A percentile compares a stretch with the other conserved stretches of the same genome.
Evolutionary conservation across 1,284 basidiomycete species (phyloP).

Genomic region (Pseudozyma thailandica): DNA sequence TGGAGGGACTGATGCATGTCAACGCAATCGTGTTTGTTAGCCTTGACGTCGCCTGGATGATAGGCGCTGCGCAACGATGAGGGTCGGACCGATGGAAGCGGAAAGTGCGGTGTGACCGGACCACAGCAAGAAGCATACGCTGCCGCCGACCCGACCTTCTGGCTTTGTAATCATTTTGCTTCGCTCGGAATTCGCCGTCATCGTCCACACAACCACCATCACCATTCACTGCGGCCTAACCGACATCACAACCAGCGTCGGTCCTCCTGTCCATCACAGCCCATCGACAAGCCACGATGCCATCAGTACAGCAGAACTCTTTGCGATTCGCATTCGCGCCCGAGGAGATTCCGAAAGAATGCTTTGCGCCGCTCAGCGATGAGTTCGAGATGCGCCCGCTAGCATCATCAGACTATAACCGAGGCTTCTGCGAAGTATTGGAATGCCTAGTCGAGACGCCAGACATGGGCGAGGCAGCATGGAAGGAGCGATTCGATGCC

Average conservation of each 20-base stretch:
- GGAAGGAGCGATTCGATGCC: slow-evolving; percentile 51
- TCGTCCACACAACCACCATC: not conserved
- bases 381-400: slow-evolving; percentile 80
- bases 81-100: slow-evolving; percentile 5
- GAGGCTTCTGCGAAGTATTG: slow-evolving; percentile 85
- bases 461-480: slow-evolving; percentile 77
- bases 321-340: slow-evolving; percentile 18
- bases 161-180: not conserved
- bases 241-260: not conserved
- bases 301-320: slow-evolving; percentile 9
- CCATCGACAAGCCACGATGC: slow-evolving; percentile 4
- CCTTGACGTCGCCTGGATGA: not conserved
- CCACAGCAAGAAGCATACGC: not conserved
- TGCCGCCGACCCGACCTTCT: not conserved
- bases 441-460: slow-evolving; percentile 80
- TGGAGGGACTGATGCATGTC: not conserved
- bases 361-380: slow-evolving; percentile 13
- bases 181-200: not conserved
- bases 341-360: slow-evolving; percentile 23
- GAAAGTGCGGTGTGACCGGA: not conserved
- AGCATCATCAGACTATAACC: slow-evolving; percentile 81
- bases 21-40: not conserved
- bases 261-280: not conserved
- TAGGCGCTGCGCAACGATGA: not conserved
- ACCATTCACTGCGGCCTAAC: not conserved